A percentile compares a stretch with the other conserved stretches of the same genome.
These are phyloP conservation scores for Cladosporium sp. DNA, from an alignment of 2,329 filamentous ascomycete genomes.

Conservation along the genomic window DNA sequence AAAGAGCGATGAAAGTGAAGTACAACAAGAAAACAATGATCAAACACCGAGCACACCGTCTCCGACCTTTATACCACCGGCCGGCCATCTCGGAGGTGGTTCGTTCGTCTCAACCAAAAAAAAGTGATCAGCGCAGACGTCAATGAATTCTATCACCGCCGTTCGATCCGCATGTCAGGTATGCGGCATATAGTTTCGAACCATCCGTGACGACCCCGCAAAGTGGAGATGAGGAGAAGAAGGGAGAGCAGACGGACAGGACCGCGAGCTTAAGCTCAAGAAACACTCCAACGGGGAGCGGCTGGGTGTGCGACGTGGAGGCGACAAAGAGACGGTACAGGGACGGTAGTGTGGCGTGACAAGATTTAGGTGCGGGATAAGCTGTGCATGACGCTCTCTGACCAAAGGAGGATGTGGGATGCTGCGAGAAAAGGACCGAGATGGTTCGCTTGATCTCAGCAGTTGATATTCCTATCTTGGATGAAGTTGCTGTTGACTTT, in stretches of 20 bases:
- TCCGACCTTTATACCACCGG: conserved; percentile 6
- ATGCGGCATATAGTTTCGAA: neutral
- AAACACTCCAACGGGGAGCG: neutral
- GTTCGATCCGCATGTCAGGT: conserved; percentile 1
- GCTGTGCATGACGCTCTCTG: too few relatives aligned
- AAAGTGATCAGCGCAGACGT: conserved; percentile 8
- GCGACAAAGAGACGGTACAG: neutral
- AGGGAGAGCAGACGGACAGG: conserved; percentile 3
- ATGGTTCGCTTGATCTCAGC: neutral
- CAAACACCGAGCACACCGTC: conserved; percentile 1
- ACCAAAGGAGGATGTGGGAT: neutral
- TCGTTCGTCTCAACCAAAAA: conserved; percentile 1
- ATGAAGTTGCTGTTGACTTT: conserved; percentile 10
- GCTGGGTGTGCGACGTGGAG: neutral
- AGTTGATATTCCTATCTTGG: neutral
- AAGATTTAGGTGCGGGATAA: neutral
- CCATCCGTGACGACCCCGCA: conserved; percentile 6
- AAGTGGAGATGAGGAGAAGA: conserved; percentile 5
- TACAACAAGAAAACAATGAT: conserved; percentile 6
- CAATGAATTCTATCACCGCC: conserved; percentile 5
- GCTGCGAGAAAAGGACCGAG: conserved; percentile 11
- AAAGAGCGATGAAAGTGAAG: neutral
- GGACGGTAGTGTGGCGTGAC: conserved; percentile 11
- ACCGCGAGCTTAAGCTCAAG: conserved; percentile 4
- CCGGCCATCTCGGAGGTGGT: neutral